phyloP scores from a whole-genome alignment of 2,329 filamentous ascomycete species.

The Ceratocystis colombiana region DNA sequence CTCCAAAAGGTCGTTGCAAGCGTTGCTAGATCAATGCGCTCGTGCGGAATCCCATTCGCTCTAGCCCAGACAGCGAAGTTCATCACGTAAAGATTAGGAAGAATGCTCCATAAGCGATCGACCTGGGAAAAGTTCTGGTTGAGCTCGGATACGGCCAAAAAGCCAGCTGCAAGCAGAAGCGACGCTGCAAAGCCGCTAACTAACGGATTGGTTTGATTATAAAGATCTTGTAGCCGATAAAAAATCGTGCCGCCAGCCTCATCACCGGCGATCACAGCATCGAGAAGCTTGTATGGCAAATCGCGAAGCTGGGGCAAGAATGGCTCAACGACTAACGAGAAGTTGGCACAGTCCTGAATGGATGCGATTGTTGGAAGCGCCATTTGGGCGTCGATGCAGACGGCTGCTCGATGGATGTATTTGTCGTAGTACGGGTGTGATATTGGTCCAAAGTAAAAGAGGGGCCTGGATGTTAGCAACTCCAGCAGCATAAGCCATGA shows the following conservation, averaged over 20 bases:
- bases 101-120: conserved; percentile 80
- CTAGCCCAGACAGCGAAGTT: conserved; percentile 81
- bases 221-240: conserved; percentile 42
- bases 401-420: no score
- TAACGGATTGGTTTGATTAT: conserved; percentile 76
- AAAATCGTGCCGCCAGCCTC: neutral
- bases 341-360: conserved; percentile 67
- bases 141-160: conserved; percentile 68
- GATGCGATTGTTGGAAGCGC: conserved; percentile 61
- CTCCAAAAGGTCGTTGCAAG: conserved; percentile 68
- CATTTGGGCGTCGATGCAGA: conserved; percentile 38
- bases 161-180: conserved; percentile 57
- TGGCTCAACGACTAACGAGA: conserved; percentile 61
- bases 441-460: no score
- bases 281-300: conserved; percentile 55
- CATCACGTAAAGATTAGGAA: conserved; percentile 76
- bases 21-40: conserved; percentile 61
- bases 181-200: conserved; percentile 64
- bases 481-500: no score
- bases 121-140: conserved; percentile 97
- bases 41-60: conserved; percentile 57
- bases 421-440: no score
- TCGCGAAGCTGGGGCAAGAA: conserved; percentile 60
- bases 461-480: no score
- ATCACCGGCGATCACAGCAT: conserved; percentile 46